Evolutionary conservation across 768 basidiomycete genomes (phyloP).

Genomic region (Lactarius indigo): DNA sequence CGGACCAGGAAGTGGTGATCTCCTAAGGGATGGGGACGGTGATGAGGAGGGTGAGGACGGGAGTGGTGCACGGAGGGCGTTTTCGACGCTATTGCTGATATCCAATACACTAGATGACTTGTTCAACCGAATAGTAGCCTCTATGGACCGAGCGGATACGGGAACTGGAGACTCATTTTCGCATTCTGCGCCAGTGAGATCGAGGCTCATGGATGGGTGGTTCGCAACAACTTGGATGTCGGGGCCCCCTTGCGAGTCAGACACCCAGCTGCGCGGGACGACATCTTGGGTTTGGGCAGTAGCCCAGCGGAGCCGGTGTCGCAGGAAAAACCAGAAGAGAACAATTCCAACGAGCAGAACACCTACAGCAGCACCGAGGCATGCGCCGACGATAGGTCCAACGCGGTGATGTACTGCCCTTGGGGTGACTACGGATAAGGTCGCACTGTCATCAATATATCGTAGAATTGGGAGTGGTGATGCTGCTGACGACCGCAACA

Average conservation of each 20-base stretch:
- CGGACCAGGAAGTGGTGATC: slow-evolving; percentile 1
- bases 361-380: slow-evolving; percentile 1
- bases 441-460: neutral
- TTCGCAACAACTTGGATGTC: neutral
- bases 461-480: neutral
- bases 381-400: slow-evolving; percentile 4
- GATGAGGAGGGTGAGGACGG: neutral
- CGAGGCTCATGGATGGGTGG: slow-evolving; percentile 9
- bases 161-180: neutral
- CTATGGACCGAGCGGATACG: neutral
- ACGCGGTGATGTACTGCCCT: neutral
- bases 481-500: neutral
- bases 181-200: slow-evolving; percentile 9
- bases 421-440: neutral
- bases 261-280: slow-evolving; percentile 3
- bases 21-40: neutral
- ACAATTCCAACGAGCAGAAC: slow-evolving; percentile 9
- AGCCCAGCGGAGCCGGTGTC: slow-evolving; percentile 2
- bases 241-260: neutral
- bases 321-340: slow-evolving; percentile 13
- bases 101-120: slow-evolving; percentile 10
- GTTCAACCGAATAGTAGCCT: neutral
- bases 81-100: slow-evolving; percentile 11
- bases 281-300: neutral
- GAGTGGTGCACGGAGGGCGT: slow-evolving; percentile 3